Base-by-base conservation (phyloP, 2,329 filamentous ascomycete genomes). In the Westerdykella aurantiaca region DNA sequence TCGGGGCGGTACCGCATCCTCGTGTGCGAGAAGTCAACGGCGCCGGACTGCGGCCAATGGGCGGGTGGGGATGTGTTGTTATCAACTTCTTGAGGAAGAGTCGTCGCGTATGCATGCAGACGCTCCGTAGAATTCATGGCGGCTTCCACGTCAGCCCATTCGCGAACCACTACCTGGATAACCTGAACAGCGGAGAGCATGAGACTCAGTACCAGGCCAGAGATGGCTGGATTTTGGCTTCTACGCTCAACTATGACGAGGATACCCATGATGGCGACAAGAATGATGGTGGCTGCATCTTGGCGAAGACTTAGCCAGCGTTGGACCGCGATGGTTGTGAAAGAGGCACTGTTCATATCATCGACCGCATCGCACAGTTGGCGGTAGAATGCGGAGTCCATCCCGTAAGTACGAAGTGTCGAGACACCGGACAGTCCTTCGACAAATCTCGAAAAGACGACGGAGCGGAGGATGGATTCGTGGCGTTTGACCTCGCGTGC, bases 121-220 rank as follows among this genome's bases (percentile, higher is more conserved):
- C 43, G 38, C 38, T 45, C 43, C 4, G 34, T 41, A 1, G 43
- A 23, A 38, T 41, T 45, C 43, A 45, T 45, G 33, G 16, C 38
- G 29, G 14, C 34, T 34, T 45, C 29, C 17, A 45, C 39, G 9
- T 39, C 38, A 7, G 43, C 31, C 13, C 11, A 37, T 23, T 39
- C 31, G 17, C 17, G 23, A 6, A 45, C 34, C 4, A 35, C 34
- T 9, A 37, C 31, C 18, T 41, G 34, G 33, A 39, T 16, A 17
- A 41, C 34, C 13, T 33, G 38, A 9, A 37, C 22, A n/a, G 18
- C 31, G 18, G 18, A 21, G 18, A 21, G 18, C 35, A 11, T 14
- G 16, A 21, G 33, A 41, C 14, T 21, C 23, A 17, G 39, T 33
- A 31, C 23, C 14, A 17, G 9, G 21, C 29, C 11, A 14, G 25